Evolutionary conservation across 345 rosid species (phyloP), one percentile per base, ranked within the genome.

Genomic region (Salix brachista): DNA sequence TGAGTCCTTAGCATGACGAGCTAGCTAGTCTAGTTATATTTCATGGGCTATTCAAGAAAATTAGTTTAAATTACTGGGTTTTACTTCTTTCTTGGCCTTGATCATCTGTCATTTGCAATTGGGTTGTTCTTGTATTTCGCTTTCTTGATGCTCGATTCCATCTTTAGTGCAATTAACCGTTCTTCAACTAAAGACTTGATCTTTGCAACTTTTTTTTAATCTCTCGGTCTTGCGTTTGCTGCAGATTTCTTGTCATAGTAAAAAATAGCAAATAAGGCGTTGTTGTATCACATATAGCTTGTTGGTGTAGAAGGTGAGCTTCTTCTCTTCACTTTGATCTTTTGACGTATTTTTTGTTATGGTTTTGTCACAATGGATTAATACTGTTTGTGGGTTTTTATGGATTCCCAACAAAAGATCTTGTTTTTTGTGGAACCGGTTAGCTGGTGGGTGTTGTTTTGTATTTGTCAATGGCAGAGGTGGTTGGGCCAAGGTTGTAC

Each of bases 401-500:
- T 48, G 62, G 34, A 9, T 69, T 69, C 73, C 19, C 28, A 42
- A 34, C 17, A 34, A 46, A 69, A 65, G 56, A 73, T 70, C 74
- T 69, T 79, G 69, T 50, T 69, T 39, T 78, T 48, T 64, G 70
- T 61, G 60, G 50, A 62, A 58, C 36, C 32, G 67, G 65, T 77
- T 28, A 16, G 77, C 16, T 34, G 52, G 52, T 28, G 16, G 32
- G 72, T 74, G 56, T 25, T 69, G 65, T 64, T 79, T 19, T 16
- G 64, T 30, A 48, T 7, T 26, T 54, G 12, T 62, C 74, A 74
- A 79, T 79, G 78, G 82, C 50, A 39, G 82, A 73, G 67, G 42
- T 83, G 67, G 67, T 83, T 74, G 89, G 87, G 42, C 87, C 87
- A 68, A 83, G 91, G 79, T 56, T 88, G 87, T 88, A 88, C 77